Percentiles rank a stretch among this genome's conserved stretches.
Conservation (phyloP, 768 basidiomycete species). For the Calocera cornea region DNA sequence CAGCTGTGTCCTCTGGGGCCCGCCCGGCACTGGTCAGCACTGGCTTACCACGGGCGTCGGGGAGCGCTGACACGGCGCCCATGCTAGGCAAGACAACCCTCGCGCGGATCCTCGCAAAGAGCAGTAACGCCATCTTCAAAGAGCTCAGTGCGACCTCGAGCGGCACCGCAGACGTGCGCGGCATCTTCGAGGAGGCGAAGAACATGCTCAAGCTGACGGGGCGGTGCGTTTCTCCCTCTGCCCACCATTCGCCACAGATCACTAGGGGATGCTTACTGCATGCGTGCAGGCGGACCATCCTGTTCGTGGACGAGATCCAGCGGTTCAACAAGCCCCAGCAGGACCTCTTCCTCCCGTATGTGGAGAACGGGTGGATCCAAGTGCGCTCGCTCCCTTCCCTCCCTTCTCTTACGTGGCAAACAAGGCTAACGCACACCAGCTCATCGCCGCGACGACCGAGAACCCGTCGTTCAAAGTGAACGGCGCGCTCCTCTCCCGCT, state of each 20-base stretch:
- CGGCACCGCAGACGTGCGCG: slow-evolving; percentile 54
- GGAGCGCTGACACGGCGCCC: neutral
- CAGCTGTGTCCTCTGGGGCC: slow-evolving; percentile 61
- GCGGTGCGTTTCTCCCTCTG: slow-evolving; percentile 31
- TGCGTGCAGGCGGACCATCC: slow-evolving; percentile 48
- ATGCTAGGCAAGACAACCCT: slow-evolving; percentile 54
- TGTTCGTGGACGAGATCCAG: slow-evolving; percentile 79
- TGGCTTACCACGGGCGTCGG: neutral
- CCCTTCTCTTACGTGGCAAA: neutral
- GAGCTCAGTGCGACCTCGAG: slow-evolving; percentile 65
- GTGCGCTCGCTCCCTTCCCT: slow-evolving; percentile 21
- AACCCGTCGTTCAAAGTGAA: slow-evolving; percentile 79
- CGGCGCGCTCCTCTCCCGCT: slow-evolving; percentile 57
- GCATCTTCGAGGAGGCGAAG: slow-evolving; percentile 66
- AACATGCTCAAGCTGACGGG: slow-evolving; percentile 49
- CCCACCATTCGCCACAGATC: no score
- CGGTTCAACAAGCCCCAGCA: slow-evolving; percentile 62
- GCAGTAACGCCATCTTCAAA: slow-evolving; percentile 48
- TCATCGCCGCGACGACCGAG: slow-evolving; percentile 78
- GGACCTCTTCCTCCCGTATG: slow-evolving; percentile 69
- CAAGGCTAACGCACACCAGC: slow-evolving; percentile 23
- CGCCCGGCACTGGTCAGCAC: slow-evolving; percentile 35
- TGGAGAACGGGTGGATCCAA: slow-evolving; percentile 66
- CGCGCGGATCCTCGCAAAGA: slow-evolving; percentile 52
- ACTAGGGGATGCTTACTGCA: no score